Percentiles rank a stretch among this genome's conserved stretches.
phyloP scores from a whole-genome alignment of 2,329 filamentous ascomycete species.

The Thielaviopsis populi region DNA sequence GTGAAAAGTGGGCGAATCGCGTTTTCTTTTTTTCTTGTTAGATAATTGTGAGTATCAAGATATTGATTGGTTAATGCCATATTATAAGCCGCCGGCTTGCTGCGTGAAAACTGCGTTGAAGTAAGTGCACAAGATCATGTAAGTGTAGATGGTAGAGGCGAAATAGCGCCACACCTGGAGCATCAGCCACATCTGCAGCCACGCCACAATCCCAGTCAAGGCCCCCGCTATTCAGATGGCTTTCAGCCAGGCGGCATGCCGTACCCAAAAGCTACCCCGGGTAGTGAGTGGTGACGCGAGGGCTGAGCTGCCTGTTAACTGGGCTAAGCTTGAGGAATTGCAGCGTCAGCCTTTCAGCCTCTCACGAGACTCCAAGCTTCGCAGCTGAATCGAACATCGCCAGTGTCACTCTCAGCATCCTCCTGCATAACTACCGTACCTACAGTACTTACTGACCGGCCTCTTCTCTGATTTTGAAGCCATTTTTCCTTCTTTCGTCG shows the following conservation, averaged over 20 bases:
- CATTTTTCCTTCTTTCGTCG: slow-evolving; percentile 3
- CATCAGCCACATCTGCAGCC: background rate
- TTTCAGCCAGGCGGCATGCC: background rate
- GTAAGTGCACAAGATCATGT: background rate
- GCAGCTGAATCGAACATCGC: background rate
- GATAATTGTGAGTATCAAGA: too few species aligned
- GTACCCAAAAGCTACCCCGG: background rate
- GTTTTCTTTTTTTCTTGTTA: too few species aligned
- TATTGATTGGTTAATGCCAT: background rate
- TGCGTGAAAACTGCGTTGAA: background rate
- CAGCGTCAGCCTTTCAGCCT: slow-evolving; percentile 9
- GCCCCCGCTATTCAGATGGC: slow-evolving; percentile 1
- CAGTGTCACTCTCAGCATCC: background rate
- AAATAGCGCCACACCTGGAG: background rate
- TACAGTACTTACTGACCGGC: background rate
- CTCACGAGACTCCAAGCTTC: background rate
- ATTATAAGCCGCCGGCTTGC: background rate
- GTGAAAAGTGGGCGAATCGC: too few species aligned
- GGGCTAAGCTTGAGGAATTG: background rate
- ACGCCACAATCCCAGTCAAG: background rate
- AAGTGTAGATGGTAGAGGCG: too few species aligned
- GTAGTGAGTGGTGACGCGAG: slow-evolving; percentile 7
- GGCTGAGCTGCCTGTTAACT: slow-evolving; percentile 5
- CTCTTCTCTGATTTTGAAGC: slow-evolving; percentile 1
- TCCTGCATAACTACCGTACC: background rate